phyloP scores from a whole-genome alignment of 2,329 filamentous ascomycete species.

The Colletotrichum agaves region DNA sequence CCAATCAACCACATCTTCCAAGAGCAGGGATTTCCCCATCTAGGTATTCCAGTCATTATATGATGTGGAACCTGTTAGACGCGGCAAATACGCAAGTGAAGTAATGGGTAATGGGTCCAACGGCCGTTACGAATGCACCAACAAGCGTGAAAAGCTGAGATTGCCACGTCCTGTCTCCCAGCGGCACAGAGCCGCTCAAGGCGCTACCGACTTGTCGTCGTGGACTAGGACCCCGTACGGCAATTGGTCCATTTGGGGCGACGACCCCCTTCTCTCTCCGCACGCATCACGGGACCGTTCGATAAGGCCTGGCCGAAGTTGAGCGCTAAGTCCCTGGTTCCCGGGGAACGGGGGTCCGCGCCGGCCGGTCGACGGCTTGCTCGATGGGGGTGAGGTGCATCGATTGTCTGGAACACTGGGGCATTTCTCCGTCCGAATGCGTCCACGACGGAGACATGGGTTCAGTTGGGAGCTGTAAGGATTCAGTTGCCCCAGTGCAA shows the following conservation, averaged over 20 bases:
- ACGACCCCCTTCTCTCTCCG: slow-evolving; percentile 12
- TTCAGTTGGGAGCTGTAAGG: background rate
- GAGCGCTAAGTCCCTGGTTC: slow-evolving; percentile 1
- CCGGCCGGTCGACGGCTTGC: slow-evolving; percentile 8
- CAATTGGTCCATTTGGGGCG: slow-evolving; percentile 1
- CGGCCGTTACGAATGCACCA: background rate
- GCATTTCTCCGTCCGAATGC: slow-evolving; percentile 11
- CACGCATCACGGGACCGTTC: slow-evolving; percentile 12
- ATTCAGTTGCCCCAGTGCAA: slow-evolving; percentile 6
- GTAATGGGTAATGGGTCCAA: slow-evolving; percentile 1
- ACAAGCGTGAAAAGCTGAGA: background rate
- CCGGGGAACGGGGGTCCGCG: slow-evolving; percentile 25
- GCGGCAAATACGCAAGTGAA: background rate
- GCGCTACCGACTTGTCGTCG: background rate
- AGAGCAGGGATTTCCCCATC: background rate
- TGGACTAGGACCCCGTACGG: background rate
- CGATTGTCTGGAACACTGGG: background rate
- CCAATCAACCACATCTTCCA: background rate
- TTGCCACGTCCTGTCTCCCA: slow-evolving; percentile 7
- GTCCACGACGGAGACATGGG: slow-evolving; percentile 2
- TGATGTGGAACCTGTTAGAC: background rate
- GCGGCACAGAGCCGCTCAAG: slow-evolving; percentile 6
- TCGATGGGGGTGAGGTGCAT: slow-evolving; percentile 13
- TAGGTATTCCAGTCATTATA: background rate
- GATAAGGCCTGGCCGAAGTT: slow-evolving; percentile 19